phyloP scores from a whole-genome alignment of 371 early-diverging fungal species.

The Batrachochytrium dendrobatidis region DNA sequence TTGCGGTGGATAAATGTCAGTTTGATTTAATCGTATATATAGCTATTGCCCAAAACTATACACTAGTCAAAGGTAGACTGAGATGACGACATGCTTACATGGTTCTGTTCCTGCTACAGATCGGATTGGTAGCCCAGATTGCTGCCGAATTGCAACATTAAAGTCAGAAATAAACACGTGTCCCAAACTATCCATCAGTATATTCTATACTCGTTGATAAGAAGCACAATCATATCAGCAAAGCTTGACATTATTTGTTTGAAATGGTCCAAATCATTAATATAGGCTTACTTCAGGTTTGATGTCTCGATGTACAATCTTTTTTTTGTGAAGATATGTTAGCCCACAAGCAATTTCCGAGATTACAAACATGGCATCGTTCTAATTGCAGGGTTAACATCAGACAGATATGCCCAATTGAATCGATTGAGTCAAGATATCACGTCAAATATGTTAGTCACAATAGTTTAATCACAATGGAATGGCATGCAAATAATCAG shows the following conservation, averaged over 20 bases:
- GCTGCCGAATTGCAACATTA: constrained; percentile 54
- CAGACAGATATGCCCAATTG: no score
- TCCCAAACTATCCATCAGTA: constrained; percentile 72
- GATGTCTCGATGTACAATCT: constrained; percentile 85
- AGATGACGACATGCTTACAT: constrained; percentile 13
- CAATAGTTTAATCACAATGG: no score
- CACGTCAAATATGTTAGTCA: no score
- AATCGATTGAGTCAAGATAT: no score
- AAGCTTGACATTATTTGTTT: no score
- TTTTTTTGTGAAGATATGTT: constrained; percentile 82
- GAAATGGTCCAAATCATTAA: neutral
- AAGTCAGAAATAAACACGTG: constrained; percentile 88
- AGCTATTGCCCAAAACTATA: no score
- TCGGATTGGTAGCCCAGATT: constrained; percentile 46
- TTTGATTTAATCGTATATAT: no score
- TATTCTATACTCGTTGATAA: constrained; percentile 18
- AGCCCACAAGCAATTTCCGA: neutral
- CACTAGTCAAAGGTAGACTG: no score
- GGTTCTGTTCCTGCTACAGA: constrained; percentile 64
- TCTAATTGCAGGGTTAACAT: no score
- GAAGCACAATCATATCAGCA: neutral
- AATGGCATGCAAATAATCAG: no score
- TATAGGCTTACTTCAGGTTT: neutral
- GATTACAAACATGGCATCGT: neutral
- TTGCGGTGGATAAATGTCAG: neutral